Evolutionary conservation across 2,329 filamentous ascomycete species (phyloP), one percentile per base, ranked within the genome.

Genomic region (Diaporthe sp.): DNA sequence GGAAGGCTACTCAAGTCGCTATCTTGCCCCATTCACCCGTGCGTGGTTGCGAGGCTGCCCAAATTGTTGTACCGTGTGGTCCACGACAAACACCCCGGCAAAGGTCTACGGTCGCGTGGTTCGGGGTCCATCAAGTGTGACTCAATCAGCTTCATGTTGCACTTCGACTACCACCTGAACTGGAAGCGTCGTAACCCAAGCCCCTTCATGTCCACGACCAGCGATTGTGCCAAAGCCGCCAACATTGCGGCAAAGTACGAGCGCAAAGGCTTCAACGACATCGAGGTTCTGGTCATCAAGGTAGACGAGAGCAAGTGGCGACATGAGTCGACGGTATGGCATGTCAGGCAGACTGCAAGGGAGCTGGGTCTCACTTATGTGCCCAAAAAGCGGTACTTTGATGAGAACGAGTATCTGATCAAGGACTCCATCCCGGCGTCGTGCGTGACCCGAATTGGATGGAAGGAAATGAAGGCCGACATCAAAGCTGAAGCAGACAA

Each of bases 131-230:
- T 22, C n/a, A 30, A 69, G 65, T 42, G 22, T 9, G 30, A 51
- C 13, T 7, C 9, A 12, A 2, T 55, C 7, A 69, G 15, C 4
- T 71, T 71, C 56, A 53, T 44, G 53, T 5, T 47, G 8, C 69
- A 50, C 3, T 61, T 71, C 27, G 10, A 35, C 0, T 15, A 22
- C 25, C 53, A 71, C 42, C 25, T 71, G 6, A 32, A 25, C 13
- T 71, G 69, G 69, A 47, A 61, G 9, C 15, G 53, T 5, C 37
- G 69, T n/a, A 12, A 71, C 7, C 12, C 53, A 19, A 71, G 69
- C n/a, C 69, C 69, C 6, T 71, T 71, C 37, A 61, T 71, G 69
- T 71, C 69, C 3, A 51, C 50, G 1, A 71, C 69, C 4, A 71
- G 19, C 2, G 6, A 51, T 2, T 8, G 2, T 6, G 37, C 19